Evolutionary conservation across 1,284 basidiomycete genomes (phyloP), one percentile per base, ranked within the genome.

Genomic region (Cutaneotrichosporon cutaneum): DNA sequence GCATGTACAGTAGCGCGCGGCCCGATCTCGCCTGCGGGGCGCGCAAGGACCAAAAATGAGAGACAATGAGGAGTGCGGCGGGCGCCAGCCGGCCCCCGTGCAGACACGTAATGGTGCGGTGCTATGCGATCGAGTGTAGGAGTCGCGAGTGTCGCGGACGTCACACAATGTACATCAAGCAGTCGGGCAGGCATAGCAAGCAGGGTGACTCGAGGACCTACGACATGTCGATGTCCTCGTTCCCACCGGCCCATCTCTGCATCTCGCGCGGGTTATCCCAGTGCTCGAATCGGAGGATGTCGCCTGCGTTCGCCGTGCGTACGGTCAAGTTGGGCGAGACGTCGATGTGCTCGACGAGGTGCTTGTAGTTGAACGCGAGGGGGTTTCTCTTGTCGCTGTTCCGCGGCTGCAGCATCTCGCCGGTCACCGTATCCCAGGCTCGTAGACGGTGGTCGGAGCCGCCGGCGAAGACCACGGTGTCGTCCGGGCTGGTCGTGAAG

Each of bases 371-470:
- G 55, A 60, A 60, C 2, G 8, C 11, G 35, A 65, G 60, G 0
- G 47, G 44, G 30, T 36, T 45, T 8, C 42, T 18, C n/a, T 54
- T 45, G 21, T 50, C 36, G 13, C 32, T 27, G 47, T 53, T 18
- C 10, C 32, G 16, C 0, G 60, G 54, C 6, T 39, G 22, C 16
- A 66, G 22, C 6, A 2, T 57, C 39, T 70, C 56, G 44, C 73
- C 76, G 8, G 71, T 72, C 14, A 70, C 22, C 4, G 68, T 73
- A 13, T 62, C 67, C 72, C 71, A 78, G 1, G 62, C 61, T 1
- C 74, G 68, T 4, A 78, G 64, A 10, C 74, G 62, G 6, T 61
- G 57, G 56, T 78, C 75, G 16, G 68, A 70, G 0, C 71, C 70
- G 9, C 72, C 72, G 1, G 73, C 71, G 33, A 74, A 67, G 9